Evolutionary conservation across 2,329 filamentous ascomycete species (phyloP).

Genomic region (Colletotrichum theobromicola): DNA sequence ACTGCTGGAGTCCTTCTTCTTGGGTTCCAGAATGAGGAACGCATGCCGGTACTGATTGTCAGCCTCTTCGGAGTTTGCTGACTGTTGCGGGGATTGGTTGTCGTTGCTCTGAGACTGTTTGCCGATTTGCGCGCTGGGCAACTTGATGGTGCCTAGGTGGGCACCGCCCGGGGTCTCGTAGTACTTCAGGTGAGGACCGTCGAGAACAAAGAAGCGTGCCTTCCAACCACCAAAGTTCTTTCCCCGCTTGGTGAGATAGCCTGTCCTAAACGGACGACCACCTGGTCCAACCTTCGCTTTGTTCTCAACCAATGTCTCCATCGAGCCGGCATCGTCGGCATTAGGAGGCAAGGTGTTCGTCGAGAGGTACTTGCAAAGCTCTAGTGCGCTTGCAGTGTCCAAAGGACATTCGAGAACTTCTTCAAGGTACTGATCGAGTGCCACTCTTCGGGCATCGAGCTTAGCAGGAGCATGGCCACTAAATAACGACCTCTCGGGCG

Average conservation of each 20-base stretch:
- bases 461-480: conserved; percentile 92
- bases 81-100: conserved; percentile 66
- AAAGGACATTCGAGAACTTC: conserved; percentile 82
- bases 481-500: conserved; percentile 87
- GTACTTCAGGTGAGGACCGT: conserved; percentile 76
- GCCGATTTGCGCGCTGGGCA: conserved; percentile 89
- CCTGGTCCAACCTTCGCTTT: conserved; percentile 59
- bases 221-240: conserved; percentile 99
- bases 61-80: conserved; percentile 68
- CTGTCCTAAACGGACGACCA: conserved; percentile 76
- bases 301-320: conserved; percentile 35
- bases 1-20: conserved; percentile 90
- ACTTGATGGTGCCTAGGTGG: conserved; percentile 91
- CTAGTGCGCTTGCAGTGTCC: conserved; percentile 76
- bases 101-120: conserved; percentile 77
- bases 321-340: conserved; percentile 55
- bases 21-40: conserved; percentile 92
- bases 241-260: conserved; percentile 93
- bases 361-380: conserved; percentile 89
- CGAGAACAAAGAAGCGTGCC: conserved; percentile 70
- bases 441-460: conserved; percentile 82
- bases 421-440: conserved; percentile 86
- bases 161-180: conserved; percentile 90
- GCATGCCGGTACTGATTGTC: conserved; percentile 97
- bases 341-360: conserved; percentile 67